phyloP scores from a whole-genome alignment of 1,284 basidiomycete genomes.

The Trichosporon sp. region DNA sequence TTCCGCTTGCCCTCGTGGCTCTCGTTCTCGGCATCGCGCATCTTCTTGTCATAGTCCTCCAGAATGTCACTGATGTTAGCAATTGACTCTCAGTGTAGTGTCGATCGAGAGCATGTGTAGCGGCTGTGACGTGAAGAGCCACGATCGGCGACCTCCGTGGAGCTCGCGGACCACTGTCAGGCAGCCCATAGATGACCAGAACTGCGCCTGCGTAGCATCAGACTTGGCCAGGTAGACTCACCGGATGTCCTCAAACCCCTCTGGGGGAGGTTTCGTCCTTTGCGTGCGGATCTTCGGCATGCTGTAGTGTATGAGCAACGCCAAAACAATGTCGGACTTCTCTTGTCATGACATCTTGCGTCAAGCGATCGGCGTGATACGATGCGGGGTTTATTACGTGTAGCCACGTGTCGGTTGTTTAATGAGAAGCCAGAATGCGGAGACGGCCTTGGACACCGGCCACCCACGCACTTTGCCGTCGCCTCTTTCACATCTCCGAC shows the following conservation, averaged over 20 bases:
- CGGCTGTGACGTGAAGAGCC: no score
- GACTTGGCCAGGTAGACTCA: constrained; percentile 30
- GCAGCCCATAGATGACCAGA: background rate
- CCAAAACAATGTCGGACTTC: constrained; percentile 1
- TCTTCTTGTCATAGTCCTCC: constrained; percentile 92
- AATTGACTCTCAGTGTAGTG: constrained; percentile 51
- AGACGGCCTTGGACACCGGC: background rate
- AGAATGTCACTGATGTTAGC: constrained; percentile 73
- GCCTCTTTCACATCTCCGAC: background rate
- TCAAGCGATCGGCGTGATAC: background rate
- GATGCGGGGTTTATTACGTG: background rate
- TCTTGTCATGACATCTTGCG: constrained; percentile 3
- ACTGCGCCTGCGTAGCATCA: no score
- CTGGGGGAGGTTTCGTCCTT: constrained; percentile 90
- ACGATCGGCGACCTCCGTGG: background rate
- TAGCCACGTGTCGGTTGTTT: background rate
- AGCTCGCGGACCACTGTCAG: background rate
- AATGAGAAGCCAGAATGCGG: background rate
- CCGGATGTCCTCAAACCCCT: constrained; percentile 96
- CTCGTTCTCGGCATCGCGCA: constrained; percentile 96
- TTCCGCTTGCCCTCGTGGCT: constrained; percentile 96
- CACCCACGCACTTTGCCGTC: background rate
- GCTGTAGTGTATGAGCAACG: constrained; percentile 19
- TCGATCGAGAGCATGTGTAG: no score
- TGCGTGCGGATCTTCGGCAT: constrained; percentile 97